Evolutionary conservation across 2,329 filamentous ascomycete species (phyloP).

Genomic region (Venturia nashicola): DNA sequence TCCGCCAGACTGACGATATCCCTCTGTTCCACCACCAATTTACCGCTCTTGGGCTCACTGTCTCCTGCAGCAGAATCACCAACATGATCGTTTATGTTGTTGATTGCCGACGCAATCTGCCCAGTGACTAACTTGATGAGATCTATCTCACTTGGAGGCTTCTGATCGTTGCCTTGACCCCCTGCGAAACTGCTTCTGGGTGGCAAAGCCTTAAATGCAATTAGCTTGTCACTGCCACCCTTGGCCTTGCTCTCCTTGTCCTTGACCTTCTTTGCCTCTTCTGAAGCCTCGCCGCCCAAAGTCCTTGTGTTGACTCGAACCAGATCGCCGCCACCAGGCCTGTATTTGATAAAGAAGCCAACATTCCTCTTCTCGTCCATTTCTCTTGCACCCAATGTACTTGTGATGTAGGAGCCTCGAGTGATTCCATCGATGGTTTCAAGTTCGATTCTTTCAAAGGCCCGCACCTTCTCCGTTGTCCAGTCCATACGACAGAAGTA

Average conservation of each 20-base stretch:
- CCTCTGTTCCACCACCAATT: constrained; percentile 36
- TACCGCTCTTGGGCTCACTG: constrained; percentile 14
- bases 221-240: constrained; percentile 20
- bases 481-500: constrained; percentile 92
- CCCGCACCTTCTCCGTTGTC: constrained; percentile 86
- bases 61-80: constrained; percentile 29
- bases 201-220: constrained; percentile 46
- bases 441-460: constrained; percentile 77
- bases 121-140: constrained; percentile 54
- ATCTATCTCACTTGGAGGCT: constrained; percentile 35
- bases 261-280: constrained; percentile 15
- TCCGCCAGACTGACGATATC: constrained; percentile 78
- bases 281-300: constrained; percentile 39
- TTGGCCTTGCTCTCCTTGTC: constrained; percentile 15
- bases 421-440: constrained; percentile 60
- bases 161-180: constrained; percentile 17
- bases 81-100: constrained; percentile 22
- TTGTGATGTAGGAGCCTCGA: constrained; percentile 82
- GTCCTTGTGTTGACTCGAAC: constrained; percentile 77
- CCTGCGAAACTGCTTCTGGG: constrained; percentile 29
- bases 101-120: constrained; percentile 61
- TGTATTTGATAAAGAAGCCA: constrained; percentile 70
- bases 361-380: constrained; percentile 70
- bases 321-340: constrained; percentile 57
- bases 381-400: constrained; percentile 66